phyloP scores from a whole-genome alignment of 148 eudicot genomes.

The Beta vulgaris region DNA sequence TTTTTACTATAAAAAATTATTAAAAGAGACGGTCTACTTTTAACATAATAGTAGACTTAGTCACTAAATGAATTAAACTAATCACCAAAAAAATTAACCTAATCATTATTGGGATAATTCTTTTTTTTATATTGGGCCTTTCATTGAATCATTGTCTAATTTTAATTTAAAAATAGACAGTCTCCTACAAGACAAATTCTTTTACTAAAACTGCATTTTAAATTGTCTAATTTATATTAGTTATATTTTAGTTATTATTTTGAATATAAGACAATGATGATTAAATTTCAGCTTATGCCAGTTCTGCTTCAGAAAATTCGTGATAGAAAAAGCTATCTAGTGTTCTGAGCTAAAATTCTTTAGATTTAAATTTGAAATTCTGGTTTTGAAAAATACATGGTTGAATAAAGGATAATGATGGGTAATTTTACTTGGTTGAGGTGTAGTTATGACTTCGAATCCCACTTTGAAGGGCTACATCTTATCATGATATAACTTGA shows the following conservation, averaged over 20 bases:
- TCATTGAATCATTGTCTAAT: background rate
- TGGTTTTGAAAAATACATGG: too few species aligned
- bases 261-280: background rate
- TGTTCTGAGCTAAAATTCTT: too few species aligned
- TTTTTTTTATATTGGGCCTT: too few species aligned
- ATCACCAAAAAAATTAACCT: too few species aligned
- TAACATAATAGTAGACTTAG: too few species aligned
- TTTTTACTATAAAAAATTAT: too few species aligned
- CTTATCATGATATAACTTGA: constrained; percentile 5
- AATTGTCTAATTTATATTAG: background rate
- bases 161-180: too few species aligned
- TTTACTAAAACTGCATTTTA: background rate
- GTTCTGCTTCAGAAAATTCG: background rate
- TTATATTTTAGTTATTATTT: too few species aligned
- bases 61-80: too few species aligned
- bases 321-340: background rate
- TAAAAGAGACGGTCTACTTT: too few species aligned
- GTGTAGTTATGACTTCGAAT: constrained; percentile 13
- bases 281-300: background rate
- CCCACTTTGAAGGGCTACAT: constrained; percentile 20
- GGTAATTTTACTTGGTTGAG: constrained; percentile 31
- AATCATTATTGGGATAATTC: too few species aligned
- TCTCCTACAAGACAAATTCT: background rate
- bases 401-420: constrained; percentile 2
- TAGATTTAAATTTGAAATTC: too few species aligned